Evolutionary conservation across 176 grass and related monocot species (phyloP).

Genomic region (Olyra latifolia): DNA sequence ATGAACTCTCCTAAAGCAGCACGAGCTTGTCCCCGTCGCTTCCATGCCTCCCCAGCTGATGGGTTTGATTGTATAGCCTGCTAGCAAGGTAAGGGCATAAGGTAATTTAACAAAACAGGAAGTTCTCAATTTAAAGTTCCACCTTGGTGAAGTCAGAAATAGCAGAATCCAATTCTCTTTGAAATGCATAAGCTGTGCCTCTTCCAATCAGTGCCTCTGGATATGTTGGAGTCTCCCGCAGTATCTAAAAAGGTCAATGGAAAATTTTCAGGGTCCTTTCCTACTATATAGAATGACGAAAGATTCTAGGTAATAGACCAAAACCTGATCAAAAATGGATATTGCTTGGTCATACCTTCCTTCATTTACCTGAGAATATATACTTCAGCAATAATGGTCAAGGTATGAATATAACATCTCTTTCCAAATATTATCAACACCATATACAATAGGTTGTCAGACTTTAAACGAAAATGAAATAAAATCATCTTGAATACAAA

Average conservation of each 20-base stretch:
- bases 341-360: constrained; percentile 93
- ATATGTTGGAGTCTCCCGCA: constrained; percentile 92
- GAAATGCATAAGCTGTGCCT: constrained; percentile 97
- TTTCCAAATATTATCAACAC: constrained; percentile 21
- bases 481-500: constrained; percentile 8
- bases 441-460: not conserved
- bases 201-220: constrained; percentile 98
- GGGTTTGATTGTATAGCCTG: constrained; percentile 94
- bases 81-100: constrained; percentile 25
- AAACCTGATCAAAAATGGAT: constrained; percentile 97
- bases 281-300: constrained; percentile 24
- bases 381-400: constrained; percentile 1
- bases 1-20: constrained; percentile 98
- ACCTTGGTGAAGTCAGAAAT: constrained; percentile 98
- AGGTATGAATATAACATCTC: constrained; percentile 12
- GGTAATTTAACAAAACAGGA: constrained; percentile 8
- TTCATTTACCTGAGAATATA: constrained; percentile 92
- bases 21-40: constrained; percentile 87
- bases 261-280: constrained; percentile 21
- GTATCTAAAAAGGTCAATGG: constrained; percentile 55
- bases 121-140: constrained; percentile 19
- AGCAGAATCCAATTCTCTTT: constrained; percentile 95
- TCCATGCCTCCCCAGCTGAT: constrained; percentile 94
- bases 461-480: not conserved
- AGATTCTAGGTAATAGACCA: constrained; percentile 20